Evolutionary conservation across 73 alveolate species (phyloP), one percentile per base, ranked within the genome.

Genomic region (Effrenium voratum): DNA sequence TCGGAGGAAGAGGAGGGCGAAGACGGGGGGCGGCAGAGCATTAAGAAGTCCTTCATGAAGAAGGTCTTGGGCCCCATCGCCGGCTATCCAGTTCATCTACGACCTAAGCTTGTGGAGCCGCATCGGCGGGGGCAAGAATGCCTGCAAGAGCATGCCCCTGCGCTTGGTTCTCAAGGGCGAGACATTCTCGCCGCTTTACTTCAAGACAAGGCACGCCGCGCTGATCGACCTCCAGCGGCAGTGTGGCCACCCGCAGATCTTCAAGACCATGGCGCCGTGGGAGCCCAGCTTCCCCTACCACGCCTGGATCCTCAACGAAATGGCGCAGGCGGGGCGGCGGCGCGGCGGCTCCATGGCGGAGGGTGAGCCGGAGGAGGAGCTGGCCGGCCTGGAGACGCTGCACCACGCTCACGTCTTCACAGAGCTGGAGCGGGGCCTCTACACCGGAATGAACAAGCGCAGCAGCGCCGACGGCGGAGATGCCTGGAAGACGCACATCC

Each of bases 341-440:
- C n/a, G n/a, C n/a, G n/a, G n/a, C n/a, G n/a, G n/a, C n/a, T n/a
- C n/a, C n/a, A n/a, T n/a, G n/a, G n/a, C n/a, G n/a, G n/a, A n/a
- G n/a, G n/a, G n/a, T n/a, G n/a, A n/a, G n/a, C n/a, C n/a, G n/a
- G n/a, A n/a, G n/a, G 13, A 38, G 36, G 60, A 40, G 16, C 41
- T 76, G 41, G 87, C 87, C 0, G 87, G 87, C 43, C 87, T 59
- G 15, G 87, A 76, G 41, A 44, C 87, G 38, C 0, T 76, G 87
- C 87, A 43, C 5, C 87, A 38, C 28, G 87, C 87, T 13, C 87
- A 76, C 63, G 4, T 76, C 63, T 59, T 76, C 63, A 76, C 60
- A 1, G 87, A 76, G 59, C 63, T 76, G 8, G 8, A 38, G 5
- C 52, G 87, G 36, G 87, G 13, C 38, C 41, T 52, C 60, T 8